Conservation (phyloP, 2,329 filamentous ascomycete species). For the Xylaria sp. region DNA sequence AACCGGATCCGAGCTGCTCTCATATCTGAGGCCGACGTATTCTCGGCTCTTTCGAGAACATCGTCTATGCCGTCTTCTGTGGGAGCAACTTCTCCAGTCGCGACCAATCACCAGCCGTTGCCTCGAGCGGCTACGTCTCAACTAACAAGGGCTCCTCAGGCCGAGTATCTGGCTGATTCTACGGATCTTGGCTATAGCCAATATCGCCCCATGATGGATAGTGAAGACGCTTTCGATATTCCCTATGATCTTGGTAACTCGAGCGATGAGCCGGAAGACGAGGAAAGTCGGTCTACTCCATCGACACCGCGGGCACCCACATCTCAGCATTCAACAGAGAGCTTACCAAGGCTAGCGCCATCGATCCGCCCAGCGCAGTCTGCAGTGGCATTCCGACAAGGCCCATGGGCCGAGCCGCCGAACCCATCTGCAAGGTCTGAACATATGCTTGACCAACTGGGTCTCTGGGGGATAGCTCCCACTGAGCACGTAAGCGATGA, state of each 20-base stretch:
- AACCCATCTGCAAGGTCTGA: conserved; percentile 52
- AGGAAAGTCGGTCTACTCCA: conserved; percentile 50
- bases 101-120: conserved; percentile 45
- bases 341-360: conserved; percentile 44
- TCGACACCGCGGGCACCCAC: conserved; percentile 63
- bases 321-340: conserved; percentile 54
- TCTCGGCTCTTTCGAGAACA: conserved; percentile 67
- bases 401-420: conserved; percentile 48
- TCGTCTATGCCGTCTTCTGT: conserved; percentile 68
- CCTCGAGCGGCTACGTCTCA: conserved; percentile 40
- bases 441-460: conserved; percentile 47
- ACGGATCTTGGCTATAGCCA: conserved; percentile 50
- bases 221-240: conserved; percentile 66
- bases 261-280: conserved; percentile 48
- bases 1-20: conserved; percentile 71
- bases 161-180: conserved; percentile 48
- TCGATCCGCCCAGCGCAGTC: conserved; percentile 48
- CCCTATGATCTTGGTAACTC: conserved; percentile 61
- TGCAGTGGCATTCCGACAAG: conserved; percentile 44
- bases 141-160: conserved; percentile 32
- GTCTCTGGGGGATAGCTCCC: conserved; percentile 39
- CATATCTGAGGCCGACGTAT: conserved; percentile 74
- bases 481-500: conserved; percentile 25
- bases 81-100: conserved; percentile 57
- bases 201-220: conserved; percentile 56